Conservation (phyloP, 2,329 filamentous ascomycete genomes). For the Aureobasidium uvarum region DNA sequence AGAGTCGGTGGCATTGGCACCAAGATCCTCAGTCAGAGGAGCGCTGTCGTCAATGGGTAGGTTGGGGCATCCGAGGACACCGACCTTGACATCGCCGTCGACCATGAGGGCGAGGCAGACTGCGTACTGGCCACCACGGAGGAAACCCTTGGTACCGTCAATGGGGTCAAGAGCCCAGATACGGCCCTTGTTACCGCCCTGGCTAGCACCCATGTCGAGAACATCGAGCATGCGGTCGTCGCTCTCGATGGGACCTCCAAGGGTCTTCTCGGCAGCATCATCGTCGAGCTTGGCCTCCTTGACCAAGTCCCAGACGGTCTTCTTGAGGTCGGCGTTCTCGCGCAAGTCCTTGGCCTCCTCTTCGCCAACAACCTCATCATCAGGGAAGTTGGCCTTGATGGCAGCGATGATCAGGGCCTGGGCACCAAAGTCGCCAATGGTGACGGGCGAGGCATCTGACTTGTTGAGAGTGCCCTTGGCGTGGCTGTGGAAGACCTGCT, state of each 20-base stretch:
- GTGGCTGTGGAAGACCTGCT: conserved; percentile 79
- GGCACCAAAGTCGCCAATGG: conserved; percentile 95
- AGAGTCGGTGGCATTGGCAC: conserved; percentile 69
- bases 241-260: conserved; percentile 67
- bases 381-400: conserved; percentile 83
- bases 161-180: conserved; percentile 98
- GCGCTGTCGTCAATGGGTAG: conserved; percentile 80
- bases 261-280: conserved; percentile 60
- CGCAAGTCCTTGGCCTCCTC: conserved; percentile 84
- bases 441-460: conserved; percentile 93
- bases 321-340: conserved; percentile 64
- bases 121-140: conserved; percentile 94
- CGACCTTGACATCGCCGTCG: conserved; percentile 89
- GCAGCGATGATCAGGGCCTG: conserved; percentile 94
- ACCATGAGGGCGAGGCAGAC: conserved; percentile 91
- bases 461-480: conserved; percentile 94
- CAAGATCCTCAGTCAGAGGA: conserved; percentile 68
- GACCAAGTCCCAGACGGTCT: conserved; percentile 83
- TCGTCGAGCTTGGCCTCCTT: conserved; percentile 68
- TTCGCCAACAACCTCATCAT: conserved; percentile 89
- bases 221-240: conserved; percentile 63
- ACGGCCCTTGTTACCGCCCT: conserved; percentile 69
- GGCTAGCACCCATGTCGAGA: conserved; percentile 61
- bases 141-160: conserved; percentile 95
- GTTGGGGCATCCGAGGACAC: conserved; percentile 93